Percentiles rank a stretch among this genome's conserved stretches.
Evolutionary conservation across 2,329 filamentous ascomycete species (phyloP).

Genomic region (Aspergillaceae sp.): DNA sequence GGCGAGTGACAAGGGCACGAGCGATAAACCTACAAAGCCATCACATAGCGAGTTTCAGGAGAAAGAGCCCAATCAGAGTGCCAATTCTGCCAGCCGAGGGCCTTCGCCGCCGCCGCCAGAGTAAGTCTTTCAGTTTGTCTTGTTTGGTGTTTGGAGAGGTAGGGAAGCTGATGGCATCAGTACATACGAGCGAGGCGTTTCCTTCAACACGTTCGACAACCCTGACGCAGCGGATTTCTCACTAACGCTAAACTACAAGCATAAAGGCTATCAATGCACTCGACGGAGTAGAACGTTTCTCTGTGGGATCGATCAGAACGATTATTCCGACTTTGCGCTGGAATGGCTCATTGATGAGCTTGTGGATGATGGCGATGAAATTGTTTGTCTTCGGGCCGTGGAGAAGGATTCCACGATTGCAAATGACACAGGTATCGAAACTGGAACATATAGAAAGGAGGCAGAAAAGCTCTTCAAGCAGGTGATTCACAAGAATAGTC

Average conservation of each 20-base stretch:
- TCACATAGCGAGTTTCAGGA: slow-evolving; percentile 17
- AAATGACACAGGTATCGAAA: slow-evolving; percentile 51
- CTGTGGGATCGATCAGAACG: slow-evolving; percentile 81
- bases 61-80: slow-evolving; percentile 14
- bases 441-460: slow-evolving; percentile 65
- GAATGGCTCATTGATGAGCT: slow-evolving; percentile 89
- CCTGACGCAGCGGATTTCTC: slow-evolving; percentile 62
- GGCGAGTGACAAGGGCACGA: slow-evolving; percentile 18
- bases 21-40: slow-evolving; percentile 3
- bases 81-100: slow-evolving; percentile 17
- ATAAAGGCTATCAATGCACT: slow-evolving; percentile 74
- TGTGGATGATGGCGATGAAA: slow-evolving; percentile 86
- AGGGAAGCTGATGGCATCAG: slow-evolving; percentile 25
- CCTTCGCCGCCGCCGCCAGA: slow-evolving; percentile 35
- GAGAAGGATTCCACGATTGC: slow-evolving; percentile 70
- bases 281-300: slow-evolving; percentile 80
- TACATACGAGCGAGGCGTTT: slow-evolving; percentile 59
- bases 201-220: slow-evolving; percentile 65
- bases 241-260: slow-evolving; percentile 74
- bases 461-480: slow-evolving; percentile 65
- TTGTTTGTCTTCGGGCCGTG: slow-evolving; percentile 80
- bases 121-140: slow-evolving; percentile 17
- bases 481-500: slow-evolving; percentile 71
- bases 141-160: background rate
- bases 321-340: slow-evolving; percentile 84